Percentiles rank a stretch among this genome's conserved stretches.
phyloP scores from a whole-genome alignment of 1,284 basidiomycete genomes.

The Ceratorhiza oryzae-sativae region DNA sequence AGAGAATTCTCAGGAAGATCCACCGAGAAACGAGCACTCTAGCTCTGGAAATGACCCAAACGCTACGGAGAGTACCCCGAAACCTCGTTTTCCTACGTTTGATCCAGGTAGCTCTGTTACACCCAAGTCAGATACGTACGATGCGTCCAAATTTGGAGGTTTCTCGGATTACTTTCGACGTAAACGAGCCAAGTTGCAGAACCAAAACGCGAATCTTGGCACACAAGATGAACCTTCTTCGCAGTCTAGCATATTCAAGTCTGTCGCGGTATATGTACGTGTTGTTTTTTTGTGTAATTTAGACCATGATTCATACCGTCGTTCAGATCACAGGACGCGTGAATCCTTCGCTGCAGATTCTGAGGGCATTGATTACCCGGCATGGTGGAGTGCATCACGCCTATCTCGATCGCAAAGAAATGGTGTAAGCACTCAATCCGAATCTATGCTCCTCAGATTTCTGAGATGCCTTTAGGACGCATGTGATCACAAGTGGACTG shows the following conservation, averaged over 20 bases:
- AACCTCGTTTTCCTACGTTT: not conserved
- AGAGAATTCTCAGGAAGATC: constrained; percentile 28
- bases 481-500: constrained; percentile 88
- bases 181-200: constrained; percentile 89
- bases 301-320: not conserved
- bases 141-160: constrained; percentile 79
- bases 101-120: not conserved
- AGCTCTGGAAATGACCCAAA: not conserved
- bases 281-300: not conserved
- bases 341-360: constrained; percentile 83
- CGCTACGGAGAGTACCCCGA: not conserved
- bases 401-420: constrained; percentile 79
- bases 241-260: constrained; percentile 68
- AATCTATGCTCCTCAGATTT: not conserved
- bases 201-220: constrained; percentile 76
- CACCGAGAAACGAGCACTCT: not conserved
- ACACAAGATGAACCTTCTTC: constrained; percentile 46
- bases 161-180: constrained; percentile 88
- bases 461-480: constrained; percentile 63
- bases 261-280: constrained; percentile 78
- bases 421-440: constrained; percentile 62
- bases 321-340: constrained; percentile 91
- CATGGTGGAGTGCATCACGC: constrained; percentile 87
- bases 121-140: constrained; percentile 60
- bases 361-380: constrained; percentile 79